These are phyloP conservation scores for Agaricus subrufescens DNA, from an alignment of 768 basidiomycete species.

Conservation along the genomic window DNA sequence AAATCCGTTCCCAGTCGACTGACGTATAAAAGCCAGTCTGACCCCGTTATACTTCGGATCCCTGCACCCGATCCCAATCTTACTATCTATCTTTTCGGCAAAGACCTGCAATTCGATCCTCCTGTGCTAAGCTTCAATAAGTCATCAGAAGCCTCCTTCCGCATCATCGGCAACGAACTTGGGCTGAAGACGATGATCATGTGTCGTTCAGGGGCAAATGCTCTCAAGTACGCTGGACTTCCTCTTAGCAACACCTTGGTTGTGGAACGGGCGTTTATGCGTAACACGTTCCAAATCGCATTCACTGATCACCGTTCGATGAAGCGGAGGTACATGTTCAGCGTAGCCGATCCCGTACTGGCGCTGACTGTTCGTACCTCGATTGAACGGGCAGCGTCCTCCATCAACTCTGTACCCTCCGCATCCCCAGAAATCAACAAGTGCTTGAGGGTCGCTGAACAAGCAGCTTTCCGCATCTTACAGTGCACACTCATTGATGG, in stretches of 20 bases:
- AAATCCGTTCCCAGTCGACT: constrained; percentile 71
- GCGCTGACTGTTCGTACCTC: constrained; percentile 61
- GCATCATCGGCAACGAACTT: constrained; percentile 80
- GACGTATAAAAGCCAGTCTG: constrained; percentile 86
- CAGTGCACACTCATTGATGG: constrained; percentile 73
- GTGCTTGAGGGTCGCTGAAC: constrained; percentile 64
- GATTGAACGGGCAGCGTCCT: constrained; percentile 47
- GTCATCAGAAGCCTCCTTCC: constrained; percentile 81
- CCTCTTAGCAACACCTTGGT: constrained; percentile 73
- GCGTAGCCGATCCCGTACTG: constrained; percentile 81
- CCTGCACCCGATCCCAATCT: constrained; percentile 82
- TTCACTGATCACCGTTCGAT: constrained; percentile 64
- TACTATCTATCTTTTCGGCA: constrained; percentile 78
- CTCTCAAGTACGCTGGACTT: constrained; percentile 75
- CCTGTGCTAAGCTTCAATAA: constrained; percentile 74
- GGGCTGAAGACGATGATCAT: constrained; percentile 83
- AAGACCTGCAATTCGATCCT: constrained; percentile 87
- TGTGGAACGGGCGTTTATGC: constrained; percentile 93
- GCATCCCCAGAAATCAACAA: constrained; percentile 31
- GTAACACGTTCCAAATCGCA: constrained; percentile 90
- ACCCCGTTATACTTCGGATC: constrained; percentile 81
- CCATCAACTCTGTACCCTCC: constrained; percentile 23
- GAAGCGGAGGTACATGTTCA: constrained; percentile 93
- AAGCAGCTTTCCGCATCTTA: constrained; percentile 76
- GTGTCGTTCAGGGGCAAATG: constrained; percentile 79